A percentile compares a stretch with the other conserved stretches of the same genome.
phyloP scores from a whole-genome alignment of 179 eudicot species.

The Corrigiola litoralis region DNA sequence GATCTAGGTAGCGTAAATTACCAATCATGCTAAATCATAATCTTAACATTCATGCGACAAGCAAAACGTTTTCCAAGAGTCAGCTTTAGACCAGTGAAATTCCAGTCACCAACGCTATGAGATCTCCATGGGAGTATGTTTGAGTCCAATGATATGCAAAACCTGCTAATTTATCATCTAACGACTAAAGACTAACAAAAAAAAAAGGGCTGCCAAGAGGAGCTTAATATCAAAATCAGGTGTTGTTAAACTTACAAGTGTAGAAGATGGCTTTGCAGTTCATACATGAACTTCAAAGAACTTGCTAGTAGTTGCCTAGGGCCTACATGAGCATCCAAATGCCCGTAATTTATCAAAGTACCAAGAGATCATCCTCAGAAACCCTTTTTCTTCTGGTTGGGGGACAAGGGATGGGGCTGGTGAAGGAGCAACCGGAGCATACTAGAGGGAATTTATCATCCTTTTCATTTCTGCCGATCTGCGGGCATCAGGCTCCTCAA shows the following conservation, averaged over 20 bases:
- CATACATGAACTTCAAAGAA: slow-evolving; percentile 8
- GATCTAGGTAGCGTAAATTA: too few relatives aligned
- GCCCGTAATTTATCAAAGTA: background rate
- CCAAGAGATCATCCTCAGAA: background rate
- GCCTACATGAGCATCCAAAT: background rate
- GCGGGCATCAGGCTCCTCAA: slow-evolving; percentile 84
- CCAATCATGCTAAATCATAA: too few relatives aligned
- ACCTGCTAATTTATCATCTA: too few relatives aligned
- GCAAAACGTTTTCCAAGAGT: background rate
- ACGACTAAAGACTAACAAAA: too few relatives aligned
- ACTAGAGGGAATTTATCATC: slow-evolving; percentile 66
- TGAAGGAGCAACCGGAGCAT: background rate
- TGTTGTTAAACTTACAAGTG: too few relatives aligned
- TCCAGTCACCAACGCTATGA: too few relatives aligned
- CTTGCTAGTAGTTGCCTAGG: background rate
- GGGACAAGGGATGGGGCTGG: background rate
- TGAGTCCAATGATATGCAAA: too few relatives aligned
- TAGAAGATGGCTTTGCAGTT: slow-evolving; percentile 4
- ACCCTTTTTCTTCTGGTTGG: background rate
- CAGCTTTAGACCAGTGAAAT: too few relatives aligned
- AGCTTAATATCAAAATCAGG: background rate
- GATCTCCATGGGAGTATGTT: too few relatives aligned
- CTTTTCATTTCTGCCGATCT: slow-evolving; percentile 82
- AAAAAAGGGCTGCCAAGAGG: background rate
- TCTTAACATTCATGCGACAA: background rate